Evolutionary conservation across 2,329 filamentous ascomycete genomes (phyloP).

Genomic region (Aspergillus sp.): DNA sequence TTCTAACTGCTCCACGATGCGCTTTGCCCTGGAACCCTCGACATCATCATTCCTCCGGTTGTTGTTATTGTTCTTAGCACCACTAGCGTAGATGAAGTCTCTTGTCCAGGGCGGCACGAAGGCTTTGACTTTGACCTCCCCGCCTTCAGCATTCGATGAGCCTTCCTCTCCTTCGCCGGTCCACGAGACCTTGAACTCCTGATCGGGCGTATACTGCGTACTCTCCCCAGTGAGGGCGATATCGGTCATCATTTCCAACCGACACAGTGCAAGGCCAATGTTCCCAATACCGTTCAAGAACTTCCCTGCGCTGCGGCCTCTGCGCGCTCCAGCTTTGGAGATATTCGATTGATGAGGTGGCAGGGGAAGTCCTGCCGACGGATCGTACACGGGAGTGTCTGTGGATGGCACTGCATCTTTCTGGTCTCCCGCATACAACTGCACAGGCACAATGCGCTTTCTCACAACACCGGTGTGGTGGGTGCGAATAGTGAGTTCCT

Average conservation of each 20-base stretch:
- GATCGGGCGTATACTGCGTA: constrained; percentile 50
- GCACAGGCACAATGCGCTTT: constrained; percentile 76
- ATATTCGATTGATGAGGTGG: constrained; percentile 45
- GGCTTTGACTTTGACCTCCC: constrained; percentile 58
- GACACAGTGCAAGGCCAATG: constrained; percentile 75
- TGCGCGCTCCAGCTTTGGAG: constrained; percentile 41
- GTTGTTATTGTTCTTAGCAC: constrained; percentile 26
- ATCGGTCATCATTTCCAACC: constrained; percentile 85
- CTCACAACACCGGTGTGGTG: constrained; percentile 89
- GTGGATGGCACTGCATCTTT: constrained; percentile 33
- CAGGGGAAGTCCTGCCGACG: constrained; percentile 16
- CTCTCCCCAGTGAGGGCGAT: constrained; percentile 61
- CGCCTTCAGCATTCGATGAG: constrained; percentile 22
- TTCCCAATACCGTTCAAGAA: constrained; percentile 75
- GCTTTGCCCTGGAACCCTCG: constrained; percentile 28
- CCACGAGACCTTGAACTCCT: constrained; percentile 55
- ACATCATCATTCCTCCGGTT: constrained; percentile 12
- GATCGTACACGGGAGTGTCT: constrained; percentile 40
- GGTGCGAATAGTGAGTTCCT: constrained; percentile 92
- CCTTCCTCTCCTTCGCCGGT: constrained; percentile 35
- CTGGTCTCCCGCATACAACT: constrained; percentile 53
- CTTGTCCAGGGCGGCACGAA: constrained; percentile 73
- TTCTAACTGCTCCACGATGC: constrained; percentile 30
- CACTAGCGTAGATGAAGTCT: constrained; percentile 34
- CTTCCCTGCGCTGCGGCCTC: constrained; percentile 67